phyloP scores from a whole-genome alignment of 2,329 filamentous ascomycete species.

The Ophiostoma ips region DNA sequence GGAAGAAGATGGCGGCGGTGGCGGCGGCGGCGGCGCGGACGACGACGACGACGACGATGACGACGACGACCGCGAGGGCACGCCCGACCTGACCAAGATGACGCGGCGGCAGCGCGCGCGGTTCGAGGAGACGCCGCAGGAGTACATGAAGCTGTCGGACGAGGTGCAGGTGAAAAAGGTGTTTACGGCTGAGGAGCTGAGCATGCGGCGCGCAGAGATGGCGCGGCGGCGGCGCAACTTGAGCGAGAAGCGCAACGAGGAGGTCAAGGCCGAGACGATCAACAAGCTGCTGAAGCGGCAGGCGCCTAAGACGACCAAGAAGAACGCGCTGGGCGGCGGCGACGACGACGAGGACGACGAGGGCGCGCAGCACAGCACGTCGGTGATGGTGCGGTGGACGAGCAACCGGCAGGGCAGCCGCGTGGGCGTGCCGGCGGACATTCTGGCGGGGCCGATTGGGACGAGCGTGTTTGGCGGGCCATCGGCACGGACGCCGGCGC shows the following conservation, averaged over 20 bases:
- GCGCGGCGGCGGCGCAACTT: conserved; percentile 45
- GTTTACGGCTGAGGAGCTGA: conserved; percentile 47
- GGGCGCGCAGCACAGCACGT: conserved; percentile 25
- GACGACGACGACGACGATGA: conserved; percentile 26
- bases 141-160: conserved; percentile 47
- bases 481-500: conserved; percentile 19
- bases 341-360: conserved; percentile 28
- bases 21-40: conserved; percentile 25
- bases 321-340: conserved; percentile 35
- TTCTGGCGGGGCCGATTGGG: conserved; percentile 50
- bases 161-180: conserved; percentile 51
- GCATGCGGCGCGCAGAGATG: conserved; percentile 49
- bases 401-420: conserved; percentile 50
- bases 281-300: conserved; percentile 82
- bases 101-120: conserved; percentile 46
- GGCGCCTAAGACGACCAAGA: conserved; percentile 54
- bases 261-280: conserved; percentile 76
- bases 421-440: conserved; percentile 53
- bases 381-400: conserved; percentile 56
- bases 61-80: conserved; percentile 32
- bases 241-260: conserved; percentile 51
- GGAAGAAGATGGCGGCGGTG: conserved; percentile 26
- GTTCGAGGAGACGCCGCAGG: conserved; percentile 38
- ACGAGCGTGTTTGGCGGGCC: conserved; percentile 34
- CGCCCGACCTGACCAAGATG: conserved; percentile 44